Evolutionary conservation across 257 asterid species (phyloP).

Genomic region (Capsicum chinense): DNA sequence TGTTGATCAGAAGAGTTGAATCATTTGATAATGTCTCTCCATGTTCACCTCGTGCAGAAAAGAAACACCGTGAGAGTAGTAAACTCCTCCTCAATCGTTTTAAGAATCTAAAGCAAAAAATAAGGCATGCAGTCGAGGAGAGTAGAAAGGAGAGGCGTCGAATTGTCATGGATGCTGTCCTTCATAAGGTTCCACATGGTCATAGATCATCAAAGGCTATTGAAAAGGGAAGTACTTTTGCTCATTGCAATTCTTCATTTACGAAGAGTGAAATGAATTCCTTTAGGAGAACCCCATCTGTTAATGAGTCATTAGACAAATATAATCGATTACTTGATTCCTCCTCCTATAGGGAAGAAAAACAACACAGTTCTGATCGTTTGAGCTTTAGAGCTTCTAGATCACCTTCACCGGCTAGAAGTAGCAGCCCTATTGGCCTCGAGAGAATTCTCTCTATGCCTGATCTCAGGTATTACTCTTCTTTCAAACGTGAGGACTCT

Average conservation of each 20-base stretch:
- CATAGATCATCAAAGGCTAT: slow-evolving; percentile 38
- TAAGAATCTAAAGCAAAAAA: slow-evolving; percentile 63
- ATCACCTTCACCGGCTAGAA: slow-evolving; percentile 33
- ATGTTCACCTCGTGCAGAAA: slow-evolving; percentile 30
- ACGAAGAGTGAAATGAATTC: slow-evolving; percentile 24
- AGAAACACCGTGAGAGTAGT: slow-evolving; percentile 45
- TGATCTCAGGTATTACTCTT: slow-evolving; percentile 64
- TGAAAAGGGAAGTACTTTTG: slow-evolving; percentile 25
- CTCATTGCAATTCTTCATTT: slow-evolving; percentile 26
- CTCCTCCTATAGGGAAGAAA: slow-evolving; percentile 40
- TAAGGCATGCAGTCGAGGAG: slow-evolving; percentile 66
- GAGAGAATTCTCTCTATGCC: slow-evolving; percentile 76
- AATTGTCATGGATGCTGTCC: slow-evolving; percentile 73
- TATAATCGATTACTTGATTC: slow-evolving; percentile 54
- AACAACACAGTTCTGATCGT: slow-evolving; percentile 39
- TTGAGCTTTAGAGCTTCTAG: slow-evolving; percentile 35
- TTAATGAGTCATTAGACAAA: slow-evolving; percentile 53
- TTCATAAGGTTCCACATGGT: slow-evolving; percentile 74
- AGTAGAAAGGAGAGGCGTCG: slow-evolving; percentile 67
- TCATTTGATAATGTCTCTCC: slow-evolving; percentile 34
- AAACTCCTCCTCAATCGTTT: slow-evolving; percentile 54
- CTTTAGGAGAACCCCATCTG: slow-evolving; percentile 59
- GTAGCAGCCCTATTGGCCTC: slow-evolving; percentile 34
- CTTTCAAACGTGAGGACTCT: slow-evolving; percentile 50
- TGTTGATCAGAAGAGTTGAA: slow-evolving; percentile 22